phyloP scores from a whole-genome alignment of 2,329 filamentous ascomycete genomes.

The Ascochyta rabiei region DNA sequence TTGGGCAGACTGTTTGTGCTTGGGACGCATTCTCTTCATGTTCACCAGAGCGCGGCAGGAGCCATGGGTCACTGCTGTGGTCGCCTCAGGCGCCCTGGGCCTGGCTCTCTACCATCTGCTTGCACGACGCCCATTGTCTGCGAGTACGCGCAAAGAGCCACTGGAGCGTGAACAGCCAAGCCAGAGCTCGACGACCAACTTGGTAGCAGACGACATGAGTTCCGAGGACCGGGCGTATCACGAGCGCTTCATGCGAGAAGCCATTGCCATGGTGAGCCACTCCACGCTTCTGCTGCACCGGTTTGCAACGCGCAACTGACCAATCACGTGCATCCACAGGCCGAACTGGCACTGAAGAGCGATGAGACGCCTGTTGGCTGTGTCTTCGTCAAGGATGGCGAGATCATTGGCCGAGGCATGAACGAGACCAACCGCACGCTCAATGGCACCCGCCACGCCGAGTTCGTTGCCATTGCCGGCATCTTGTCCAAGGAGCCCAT shows the following conservation, averaged over 20 bases:
- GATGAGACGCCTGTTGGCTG: slow-evolving; percentile 98
- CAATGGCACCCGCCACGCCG: slow-evolving; percentile 85
- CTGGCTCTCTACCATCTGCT: slow-evolving; percentile 27
- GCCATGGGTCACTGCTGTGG: slow-evolving; percentile 28
- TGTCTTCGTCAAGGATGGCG: slow-evolving; percentile 81
- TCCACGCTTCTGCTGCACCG: slow-evolving; percentile 5
- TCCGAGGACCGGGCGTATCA: slow-evolving; percentile 55
- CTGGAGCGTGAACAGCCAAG: slow-evolving; percentile 24
- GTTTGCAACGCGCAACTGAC: slow-evolving; percentile 25
- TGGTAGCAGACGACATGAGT: slow-evolving; percentile 37
- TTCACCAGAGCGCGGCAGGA: slow-evolving; percentile 22
- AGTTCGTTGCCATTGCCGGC: slow-evolving; percentile 83
- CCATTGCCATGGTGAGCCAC: slow-evolving; percentile 76
- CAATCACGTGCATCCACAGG: slow-evolving; percentile 58
- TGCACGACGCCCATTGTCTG: slow-evolving; percentile 18
- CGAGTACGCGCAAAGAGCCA: slow-evolving; percentile 15
- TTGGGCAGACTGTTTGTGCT: slow-evolving; percentile 23
- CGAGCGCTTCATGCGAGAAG: slow-evolving; percentile 79
- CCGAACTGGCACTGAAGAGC: slow-evolving; percentile 76
- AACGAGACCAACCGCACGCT: slow-evolving; percentile 77
- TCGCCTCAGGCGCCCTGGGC: slow-evolving; percentile 30
- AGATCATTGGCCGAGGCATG: slow-evolving; percentile 88
- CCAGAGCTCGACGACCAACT: slow-evolving; percentile 37
- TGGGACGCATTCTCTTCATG: slow-evolving; percentile 30
- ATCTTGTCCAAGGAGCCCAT: slow-evolving; percentile 69